Base-by-base conservation (phyloP, 768 basidiomycete genomes). In the Mycena haematopus region DNA sequence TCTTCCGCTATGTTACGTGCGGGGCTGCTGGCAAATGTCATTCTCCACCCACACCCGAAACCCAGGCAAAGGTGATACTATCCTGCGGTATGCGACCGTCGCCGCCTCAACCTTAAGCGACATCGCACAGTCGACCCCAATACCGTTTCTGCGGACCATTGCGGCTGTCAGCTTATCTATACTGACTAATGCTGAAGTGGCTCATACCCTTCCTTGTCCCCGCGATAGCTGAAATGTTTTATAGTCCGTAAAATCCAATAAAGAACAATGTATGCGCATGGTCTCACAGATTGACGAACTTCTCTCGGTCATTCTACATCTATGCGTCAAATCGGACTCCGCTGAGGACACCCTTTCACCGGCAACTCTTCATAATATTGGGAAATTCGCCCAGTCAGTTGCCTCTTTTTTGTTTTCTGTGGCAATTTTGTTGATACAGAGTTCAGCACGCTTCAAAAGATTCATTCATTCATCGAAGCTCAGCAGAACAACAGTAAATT, bases 381-480 rank as follows among this genome's bases (percentile, higher is more conserved):
- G 60, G 19, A 35, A 27, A 36, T 62, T 62, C 14, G 60, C 54
- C 9, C 47, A 56, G 60, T 50, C 7, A 2, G 58, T 55, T 33
- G 33, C 21, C 10, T 46, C 17, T 29, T 29, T 50, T 38, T 15
- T n/a, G n/a, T n/a, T 35, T 22, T 29, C 31, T 52, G 10, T 17
- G 6, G 22, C 22, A 29, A 27, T 8, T 29, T 21, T 31, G 29
- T 29, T 55, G 33, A 49, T 47, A 10, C 17, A 11, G 25, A 27
- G 2, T 38, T 47, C 63, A 65, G 63, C 24, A 65, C 63, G 6
- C 63, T 65, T 14, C 63, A 65, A 49, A 65, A 57, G 17, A 46
- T 65, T 24, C 60, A 62, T 45, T 24, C 49, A 5, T 62, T 51
- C 40, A 6, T 62, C 22, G 31, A 44, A 21, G 49, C 55, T 0